Percentiles rank a stretch among this genome's conserved stretches.
Evolutionary conservation across 2,329 filamentous ascomycete genomes (phyloP).

Genomic region (Aciculosporium take): DNA sequence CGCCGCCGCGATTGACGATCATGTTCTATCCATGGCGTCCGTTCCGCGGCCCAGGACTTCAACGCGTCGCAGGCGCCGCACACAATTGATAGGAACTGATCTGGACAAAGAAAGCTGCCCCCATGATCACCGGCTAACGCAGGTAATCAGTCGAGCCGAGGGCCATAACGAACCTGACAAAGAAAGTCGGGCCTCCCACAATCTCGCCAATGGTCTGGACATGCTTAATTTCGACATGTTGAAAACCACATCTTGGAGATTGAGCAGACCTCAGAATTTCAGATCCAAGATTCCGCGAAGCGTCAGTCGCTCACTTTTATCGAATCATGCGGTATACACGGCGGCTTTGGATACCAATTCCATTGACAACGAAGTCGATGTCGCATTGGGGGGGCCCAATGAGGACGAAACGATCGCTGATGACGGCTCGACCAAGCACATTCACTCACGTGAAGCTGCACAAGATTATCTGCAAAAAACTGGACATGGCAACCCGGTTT

Average conservation of each 20-base stretch:
- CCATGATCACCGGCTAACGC: not conserved
- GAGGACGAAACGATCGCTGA: not conserved
- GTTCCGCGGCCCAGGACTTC: slow-evolving; percentile 11
- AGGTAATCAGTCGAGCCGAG: not conserved
- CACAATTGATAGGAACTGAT: slow-evolving; percentile 1
- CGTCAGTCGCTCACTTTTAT: not conserved
- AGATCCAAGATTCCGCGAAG: slow-evolving; percentile 1
- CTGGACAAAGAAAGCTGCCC: not conserved
- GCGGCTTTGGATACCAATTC: not conserved
- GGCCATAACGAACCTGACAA: not conserved
- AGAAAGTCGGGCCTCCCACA: not conserved
- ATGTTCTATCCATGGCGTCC: slow-evolving; percentile 11
- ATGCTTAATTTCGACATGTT: slow-evolving; percentile 3
- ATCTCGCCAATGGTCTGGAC: slow-evolving; percentile 1
- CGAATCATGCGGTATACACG: not conserved
- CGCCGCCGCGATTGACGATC: slow-evolving; percentile 11
- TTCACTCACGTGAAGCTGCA: slow-evolving; percentile 1
- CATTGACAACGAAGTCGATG: not conserved
- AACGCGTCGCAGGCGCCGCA: slow-evolving; percentile 15
- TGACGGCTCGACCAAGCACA: not conserved
- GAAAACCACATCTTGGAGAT: not conserved
- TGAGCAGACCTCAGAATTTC: not conserved
- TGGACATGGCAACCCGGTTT: not conserved
- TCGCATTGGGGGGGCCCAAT: not conserved
- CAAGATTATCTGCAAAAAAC: slow-evolving; percentile 2